Base-by-base conservation (phyloP, 2,329 filamentous ascomycete species). In the Akanthomyces dipterigenus region DNA sequence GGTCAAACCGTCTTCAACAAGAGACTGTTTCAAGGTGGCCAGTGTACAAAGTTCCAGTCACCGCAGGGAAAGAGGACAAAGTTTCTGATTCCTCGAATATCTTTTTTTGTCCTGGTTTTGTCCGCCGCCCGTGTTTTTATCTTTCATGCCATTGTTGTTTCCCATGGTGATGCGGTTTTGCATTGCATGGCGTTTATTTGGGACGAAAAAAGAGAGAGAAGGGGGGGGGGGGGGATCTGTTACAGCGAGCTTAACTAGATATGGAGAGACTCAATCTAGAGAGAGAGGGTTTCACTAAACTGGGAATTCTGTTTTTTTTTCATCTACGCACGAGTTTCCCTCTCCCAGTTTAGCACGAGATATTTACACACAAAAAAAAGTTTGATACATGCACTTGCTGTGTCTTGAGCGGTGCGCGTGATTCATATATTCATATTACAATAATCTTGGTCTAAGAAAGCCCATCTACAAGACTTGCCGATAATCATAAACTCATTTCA, bases 171-270 rank as follows among this genome's bases (percentile, higher is more conserved):
- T 64, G 63, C 63, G 54, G 61, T 61, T 61, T 61, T 60, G 63
- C 64, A 65, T 65, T 64, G 63, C 63, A 65, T 61, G 64, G 64
- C 64, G 64, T 65, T 65, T 58, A 60, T 66, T 62, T 69, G 67
- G 68, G 70, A 63, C 56, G 34, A 67, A 69, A 64, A 36, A 28
- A 2, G 20, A 8, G 26, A 36, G n/a, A 18, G n/a, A 9, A 20
- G 36, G 7, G 12, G 6, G 36, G 28, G 9, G 14, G 4, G 18
- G 7, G 28, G 22, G 9, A 22, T 36, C 22, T 49, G 34, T 55
- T 22, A 55, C 55, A 48, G 43, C 55, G 43, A 57, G 34, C 43
- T 46, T 14, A 24, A 38, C 31, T 26, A 49, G 31, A 57, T 26
- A 43, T 54, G 42, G 26, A 28, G n/a, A 12, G 28, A 8, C 18